Evolutionary conservation across 805 yeast species (phyloP).

Genomic region (Metschnikowia aberdeeniae): DNA sequence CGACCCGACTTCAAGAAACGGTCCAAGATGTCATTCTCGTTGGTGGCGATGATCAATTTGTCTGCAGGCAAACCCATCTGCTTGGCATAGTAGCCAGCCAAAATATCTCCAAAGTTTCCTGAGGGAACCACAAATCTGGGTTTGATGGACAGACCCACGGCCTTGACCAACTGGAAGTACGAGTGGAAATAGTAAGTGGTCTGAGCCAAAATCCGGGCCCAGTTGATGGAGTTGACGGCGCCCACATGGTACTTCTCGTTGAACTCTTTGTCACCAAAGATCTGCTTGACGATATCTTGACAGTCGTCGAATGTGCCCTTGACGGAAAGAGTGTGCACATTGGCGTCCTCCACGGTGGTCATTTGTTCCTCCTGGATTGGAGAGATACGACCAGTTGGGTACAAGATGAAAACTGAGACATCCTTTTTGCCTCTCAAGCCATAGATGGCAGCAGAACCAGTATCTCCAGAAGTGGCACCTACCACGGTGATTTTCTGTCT

Average conservation of each 20-base stretch:
- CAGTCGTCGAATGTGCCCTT: constrained; percentile 98
- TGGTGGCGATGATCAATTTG: constrained; percentile 87
- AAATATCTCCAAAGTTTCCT: constrained; percentile 97
- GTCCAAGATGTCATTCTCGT: constrained; percentile 90
- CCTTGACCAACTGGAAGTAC: constrained; percentile 66
- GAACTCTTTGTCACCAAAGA: constrained; percentile 86
- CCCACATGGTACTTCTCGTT: constrained; percentile 90
- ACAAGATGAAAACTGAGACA: constrained; percentile 93
- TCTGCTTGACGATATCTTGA: constrained; percentile 91
- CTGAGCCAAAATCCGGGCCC: constrained; percentile 98
- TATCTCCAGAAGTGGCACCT: constrained; percentile 99
- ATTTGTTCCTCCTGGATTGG: constrained; percentile 98
- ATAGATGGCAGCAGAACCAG: constrained; percentile 98
- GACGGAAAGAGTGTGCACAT: constrained; percentile 92
- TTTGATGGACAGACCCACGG: constrained; percentile 24
- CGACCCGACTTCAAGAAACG: constrained; percentile 85
- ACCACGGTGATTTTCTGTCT: constrained; percentile 89
- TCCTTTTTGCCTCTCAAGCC: constrained; percentile 96
- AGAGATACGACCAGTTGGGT: constrained; percentile 96
- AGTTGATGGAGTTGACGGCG: constrained; percentile 96
- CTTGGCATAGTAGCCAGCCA: constrained; percentile 93
- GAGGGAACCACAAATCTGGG: constrained; percentile 92
- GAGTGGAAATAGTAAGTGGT: constrained; percentile 95
- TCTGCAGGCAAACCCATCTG: constrained; percentile 93
- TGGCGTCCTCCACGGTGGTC: constrained; percentile 91